A percentile compares a stretch with the other conserved stretches of the same genome.
These are phyloP conservation scores for Podochytrium sp. DNA, from an alignment of 192 early-diverging fungal species.

Conservation along the genomic window DNA sequence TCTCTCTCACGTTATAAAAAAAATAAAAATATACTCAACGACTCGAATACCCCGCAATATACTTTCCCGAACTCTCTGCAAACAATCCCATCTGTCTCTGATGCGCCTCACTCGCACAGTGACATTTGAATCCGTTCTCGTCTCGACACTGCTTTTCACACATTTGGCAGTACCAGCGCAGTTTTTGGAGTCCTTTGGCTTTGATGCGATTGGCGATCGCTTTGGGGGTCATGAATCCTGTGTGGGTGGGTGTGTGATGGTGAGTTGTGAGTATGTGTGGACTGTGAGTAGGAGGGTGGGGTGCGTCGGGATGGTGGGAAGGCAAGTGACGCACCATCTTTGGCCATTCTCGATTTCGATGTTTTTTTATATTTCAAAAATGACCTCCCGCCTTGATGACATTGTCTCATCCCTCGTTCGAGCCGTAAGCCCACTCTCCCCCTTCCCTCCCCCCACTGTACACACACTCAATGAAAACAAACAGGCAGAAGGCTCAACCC, in stretches of 20 bases:
- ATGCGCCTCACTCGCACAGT: conserved; percentile 88
- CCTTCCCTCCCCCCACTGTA: neutral
- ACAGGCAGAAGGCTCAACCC: neutral
- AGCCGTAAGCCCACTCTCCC: conserved; percentile 36
- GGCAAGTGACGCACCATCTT: conserved; percentile 3
- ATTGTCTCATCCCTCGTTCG: conserved; percentile 29
- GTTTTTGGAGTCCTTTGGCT: conserved; percentile 86
- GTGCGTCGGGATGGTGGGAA: neutral
- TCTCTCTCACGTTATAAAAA: neutral
- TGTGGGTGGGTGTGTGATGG: neutral
- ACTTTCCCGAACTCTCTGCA: conserved; percentile 77
- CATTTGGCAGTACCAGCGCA: conserved; percentile 94
- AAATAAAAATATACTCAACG: conserved; percentile 4
- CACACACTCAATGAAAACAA: no score
- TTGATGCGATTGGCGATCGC: conserved; percentile 91
- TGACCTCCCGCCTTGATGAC: conserved; percentile 8
- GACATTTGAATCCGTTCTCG: conserved; percentile 96
- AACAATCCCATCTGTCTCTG: conserved; percentile 89
- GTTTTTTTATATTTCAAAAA: conserved; percentile 1
- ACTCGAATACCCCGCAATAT: conserved; percentile 32
- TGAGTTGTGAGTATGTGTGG: neutral
- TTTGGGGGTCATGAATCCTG: conserved; percentile 76
- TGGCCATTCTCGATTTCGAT: conserved; percentile 1
- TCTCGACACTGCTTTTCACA: conserved; percentile 73
- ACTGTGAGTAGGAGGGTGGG: neutral